Evolutionary conservation across 164 flowering plant species (phyloP).

Genomic region (Malania oleifera): DNA sequence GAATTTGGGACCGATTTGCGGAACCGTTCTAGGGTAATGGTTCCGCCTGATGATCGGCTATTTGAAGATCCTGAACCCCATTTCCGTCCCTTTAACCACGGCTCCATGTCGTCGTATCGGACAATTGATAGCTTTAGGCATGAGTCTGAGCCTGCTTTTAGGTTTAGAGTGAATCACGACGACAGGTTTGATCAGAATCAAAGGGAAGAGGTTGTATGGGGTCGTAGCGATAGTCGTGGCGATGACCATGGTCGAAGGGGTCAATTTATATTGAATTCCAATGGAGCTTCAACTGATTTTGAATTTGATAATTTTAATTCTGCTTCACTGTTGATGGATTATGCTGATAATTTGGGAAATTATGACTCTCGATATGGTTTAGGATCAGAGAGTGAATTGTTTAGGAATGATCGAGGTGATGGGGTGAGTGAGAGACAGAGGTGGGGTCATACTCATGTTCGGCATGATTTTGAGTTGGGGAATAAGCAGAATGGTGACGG

Average conservation of each 20-base stretch:
- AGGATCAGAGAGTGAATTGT: conserved; percentile 1
- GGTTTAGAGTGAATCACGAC: conserved; percentile 9
- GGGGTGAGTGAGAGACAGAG: conserved; percentile 11
- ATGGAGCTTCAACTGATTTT: conserved; percentile 11
- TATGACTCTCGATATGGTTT: conserved; percentile 8
- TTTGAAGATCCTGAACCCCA: conserved; percentile 13
- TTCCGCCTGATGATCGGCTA: conserved; percentile 7
- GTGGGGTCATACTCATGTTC: conserved; percentile 4
- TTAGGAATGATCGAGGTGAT: conserved; percentile 15
- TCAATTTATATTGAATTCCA: conserved; percentile 4
- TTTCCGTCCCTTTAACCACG: conserved; percentile 7
- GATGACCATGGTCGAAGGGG: conserved; percentile 7
- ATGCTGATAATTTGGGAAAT: conserved; percentile 7
- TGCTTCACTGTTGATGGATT: not conserved
- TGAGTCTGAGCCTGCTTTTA: conserved; percentile 16
- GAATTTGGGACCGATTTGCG: conserved; percentile 15
- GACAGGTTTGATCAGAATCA: conserved; percentile 9
- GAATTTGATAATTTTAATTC: not conserved
- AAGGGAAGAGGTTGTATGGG: conserved; percentile 9
- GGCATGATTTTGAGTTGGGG: conserved; percentile 15
- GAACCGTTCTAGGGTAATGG: conserved; percentile 16
- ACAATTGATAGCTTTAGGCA: conserved; percentile 14
- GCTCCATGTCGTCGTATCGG: conserved; percentile 13
- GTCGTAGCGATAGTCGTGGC: not conserved
- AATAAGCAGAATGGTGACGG: conserved; percentile 9